These are phyloP conservation scores for Suillus hirtellus DNA, from an alignment of 768 basidiomycete genomes.

Conservation along the genomic window DNA sequence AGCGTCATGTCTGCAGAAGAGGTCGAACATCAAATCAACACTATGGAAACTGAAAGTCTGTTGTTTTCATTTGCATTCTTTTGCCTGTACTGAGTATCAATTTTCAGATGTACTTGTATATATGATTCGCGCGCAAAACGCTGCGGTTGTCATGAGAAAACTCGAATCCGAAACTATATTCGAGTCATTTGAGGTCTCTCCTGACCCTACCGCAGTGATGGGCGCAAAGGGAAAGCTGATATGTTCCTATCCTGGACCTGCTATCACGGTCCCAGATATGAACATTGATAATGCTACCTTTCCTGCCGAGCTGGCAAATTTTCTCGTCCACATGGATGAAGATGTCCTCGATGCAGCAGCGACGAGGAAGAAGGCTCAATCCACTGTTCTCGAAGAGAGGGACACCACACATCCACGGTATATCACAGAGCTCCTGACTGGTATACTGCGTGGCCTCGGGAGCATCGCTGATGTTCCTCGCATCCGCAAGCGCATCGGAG, in stretches of 20 bases:
- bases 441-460: constrained; percentile 44
- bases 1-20: constrained; percentile 12
- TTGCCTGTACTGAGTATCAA: constrained; percentile 1
- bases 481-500: constrained; percentile 44
- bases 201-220: constrained; percentile 38
- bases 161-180: constrained; percentile 31
- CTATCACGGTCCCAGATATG: constrained; percentile 36
- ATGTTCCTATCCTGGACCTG: constrained; percentile 48
- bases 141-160: constrained; percentile 42
- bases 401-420: constrained; percentile 46
- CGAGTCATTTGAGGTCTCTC: constrained; percentile 50
- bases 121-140: constrained; percentile 48
- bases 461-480: constrained; percentile 29
- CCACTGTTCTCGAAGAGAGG: constrained; percentile 19
- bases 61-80: not conserved
- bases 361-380: constrained; percentile 38
- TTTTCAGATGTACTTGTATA: constrained; percentile 38
- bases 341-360: constrained; percentile 32
- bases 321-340: constrained; percentile 37
- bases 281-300: constrained; percentile 32
- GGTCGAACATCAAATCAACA: constrained; percentile 20
- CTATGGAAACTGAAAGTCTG: constrained; percentile 20
- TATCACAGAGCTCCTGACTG: constrained; percentile 48
- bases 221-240: constrained; percentile 41
- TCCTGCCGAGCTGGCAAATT: constrained; percentile 35